Percentiles rank a stretch among this genome's conserved stretches.
Evolutionary conservation across 257 asterid genomes (phyloP).

Genomic region (Solanum piurae): DNA sequence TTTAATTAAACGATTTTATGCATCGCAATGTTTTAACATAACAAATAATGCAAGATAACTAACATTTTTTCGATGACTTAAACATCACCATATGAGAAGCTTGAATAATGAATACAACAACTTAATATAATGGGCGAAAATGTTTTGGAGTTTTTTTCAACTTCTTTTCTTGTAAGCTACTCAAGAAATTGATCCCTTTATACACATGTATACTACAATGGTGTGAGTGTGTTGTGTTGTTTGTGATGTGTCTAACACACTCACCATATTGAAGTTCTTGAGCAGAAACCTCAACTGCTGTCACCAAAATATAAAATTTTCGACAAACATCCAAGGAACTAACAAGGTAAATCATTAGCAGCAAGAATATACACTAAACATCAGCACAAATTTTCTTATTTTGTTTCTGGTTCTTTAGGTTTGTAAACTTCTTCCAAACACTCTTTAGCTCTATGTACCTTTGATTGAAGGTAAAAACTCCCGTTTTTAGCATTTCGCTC

Average conservation of each 20-base stretch:
- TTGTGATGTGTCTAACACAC: no score
- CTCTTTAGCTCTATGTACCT: constrained; percentile 18
- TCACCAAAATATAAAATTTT: background rate
- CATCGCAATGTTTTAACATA: no score
- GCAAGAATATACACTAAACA: background rate
- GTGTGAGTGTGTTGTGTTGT: background rate
- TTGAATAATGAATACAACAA: background rate
- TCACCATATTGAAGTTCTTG: background rate
- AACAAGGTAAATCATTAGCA: background rate
- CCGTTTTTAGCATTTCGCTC: constrained; percentile 56
- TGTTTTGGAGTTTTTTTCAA: no score
- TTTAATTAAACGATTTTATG: no score
- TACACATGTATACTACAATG: background rate
- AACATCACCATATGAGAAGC: no score
- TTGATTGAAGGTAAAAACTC: constrained; percentile 39
- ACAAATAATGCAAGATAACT: no score
- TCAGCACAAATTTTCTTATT: background rate
- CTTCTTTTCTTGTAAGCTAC: background rate
- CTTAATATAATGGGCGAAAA: background rate
- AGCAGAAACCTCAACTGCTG: background rate
- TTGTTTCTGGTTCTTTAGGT: background rate
- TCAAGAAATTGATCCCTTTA: background rate
- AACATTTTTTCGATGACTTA: no score
- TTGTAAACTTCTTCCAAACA: background rate
- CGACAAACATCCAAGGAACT: no score